Base-by-base conservation (phyloP, 2,329 filamentous ascomycete species). In the Teratosphaeria viscida region DNA sequence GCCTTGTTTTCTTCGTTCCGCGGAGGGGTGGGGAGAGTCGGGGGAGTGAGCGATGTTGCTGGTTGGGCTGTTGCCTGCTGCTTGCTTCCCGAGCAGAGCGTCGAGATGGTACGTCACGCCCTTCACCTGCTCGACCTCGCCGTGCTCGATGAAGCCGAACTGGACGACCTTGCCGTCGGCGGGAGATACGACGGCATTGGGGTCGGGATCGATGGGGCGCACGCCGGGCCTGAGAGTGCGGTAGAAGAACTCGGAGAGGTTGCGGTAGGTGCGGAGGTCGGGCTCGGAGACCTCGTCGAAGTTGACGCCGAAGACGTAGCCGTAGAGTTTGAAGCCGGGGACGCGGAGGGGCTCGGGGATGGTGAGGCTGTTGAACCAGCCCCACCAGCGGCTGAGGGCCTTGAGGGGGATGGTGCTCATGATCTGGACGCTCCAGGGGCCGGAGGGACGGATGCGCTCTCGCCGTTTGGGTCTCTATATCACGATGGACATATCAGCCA, bases 71-170 rank as follows among this genome's bases (percentile, higher is more conserved):
- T 47, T 49, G 35, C 78, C 64, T 83, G 85, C 62, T 61, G 72
- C 66, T 59, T 73, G 60, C 65, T 74, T 74, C 57, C 94, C 94
- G 1, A 99, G 82, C 1, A 99, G 82, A 7, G 94, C 92, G 72
- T 99, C 94, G 58, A 99, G 83, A 65, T 87, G 95, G 76, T 99
- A 99, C 0, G 94, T 99, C 81, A 99, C 94, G 61, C 94, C 94
- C 76, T 99, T 99, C 64, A 99, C 92, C 76, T 99, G 94, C 74
- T 99, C 94, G 52, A 99, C 95, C 70, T 96, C 90, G 55, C 92
- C 92, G 68, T 92, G 85, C 69, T 95, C 88, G 60, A 99, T 96
- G 67, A 85, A 86, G 11, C 94, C 94, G 67, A 91, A 96, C 68
- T 97, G 92, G 29, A 99, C 82, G 54, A 99, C 82, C 64, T 88